Percentiles rank a stretch among this genome's conserved stretches.
Evolutionary conservation across 805 yeast genomes (phyloP).

Genomic region (Metahyphopichia silvanorum): DNA sequence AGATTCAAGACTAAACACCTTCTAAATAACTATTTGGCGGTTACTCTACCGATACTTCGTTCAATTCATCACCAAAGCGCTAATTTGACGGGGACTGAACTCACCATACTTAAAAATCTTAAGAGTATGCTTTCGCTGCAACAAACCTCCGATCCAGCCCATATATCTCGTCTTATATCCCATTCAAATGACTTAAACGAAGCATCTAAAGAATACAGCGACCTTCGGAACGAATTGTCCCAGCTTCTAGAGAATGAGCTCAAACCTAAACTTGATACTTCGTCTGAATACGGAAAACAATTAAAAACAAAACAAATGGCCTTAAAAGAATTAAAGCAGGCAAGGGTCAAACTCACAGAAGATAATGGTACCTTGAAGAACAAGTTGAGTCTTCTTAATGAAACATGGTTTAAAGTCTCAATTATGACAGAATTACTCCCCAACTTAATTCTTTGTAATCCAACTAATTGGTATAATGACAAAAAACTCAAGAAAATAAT

Average conservation of each 20-base stretch:
- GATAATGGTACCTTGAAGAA: conserved; percentile 2
- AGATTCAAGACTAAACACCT: conserved; percentile 23
- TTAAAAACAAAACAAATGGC: conserved; percentile 4
- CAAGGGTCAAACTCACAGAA: conserved; percentile 2
- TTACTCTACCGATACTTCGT: conserved; percentile 29
- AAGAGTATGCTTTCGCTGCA: conserved; percentile 12
- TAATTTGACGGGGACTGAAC: conserved; percentile 25
- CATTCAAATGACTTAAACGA: conserved; percentile 6
- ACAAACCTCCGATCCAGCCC: conserved; percentile 9
- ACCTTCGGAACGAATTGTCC: conserved; percentile 4
- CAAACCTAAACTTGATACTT: conserved; percentile 15
- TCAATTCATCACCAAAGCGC: conserved; percentile 27
- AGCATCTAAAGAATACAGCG: conserved; percentile 2
- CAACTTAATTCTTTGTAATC: conserved; percentile 26
- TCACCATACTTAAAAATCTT: conserved; percentile 17
- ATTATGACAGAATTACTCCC: conserved; percentile 29
- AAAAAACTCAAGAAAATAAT: conserved; percentile 22
- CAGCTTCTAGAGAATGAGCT: conserved; percentile 7
- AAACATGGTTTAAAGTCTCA: conserved; percentile 16
- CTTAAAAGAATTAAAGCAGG: conserved; percentile 7
- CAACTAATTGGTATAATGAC: conserved; percentile 36
- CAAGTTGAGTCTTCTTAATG: conserved; percentile 9
- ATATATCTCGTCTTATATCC: conserved; percentile 11
- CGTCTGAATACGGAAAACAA: conserved; percentile 9
- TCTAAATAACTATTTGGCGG: conserved; percentile 21